These are phyloP conservation scores for Musa itinerans DNA, from an alignment of 176 grass and related monocot species.

Conservation along the genomic window DNA sequence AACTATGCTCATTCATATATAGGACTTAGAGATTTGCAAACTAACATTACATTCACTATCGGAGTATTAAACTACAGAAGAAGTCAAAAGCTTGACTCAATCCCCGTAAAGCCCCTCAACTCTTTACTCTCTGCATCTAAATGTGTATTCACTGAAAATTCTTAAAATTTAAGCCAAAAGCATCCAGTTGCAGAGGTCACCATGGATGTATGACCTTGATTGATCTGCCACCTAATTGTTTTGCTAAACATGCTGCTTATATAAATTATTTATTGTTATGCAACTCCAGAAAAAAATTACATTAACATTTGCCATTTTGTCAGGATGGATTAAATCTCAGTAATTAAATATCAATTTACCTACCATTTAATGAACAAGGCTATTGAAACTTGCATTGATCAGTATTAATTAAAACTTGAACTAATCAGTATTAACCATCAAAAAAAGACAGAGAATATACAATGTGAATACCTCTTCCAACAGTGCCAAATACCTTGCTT, in stretches of 20 bases:
- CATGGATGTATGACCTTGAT: too few relatives aligned
- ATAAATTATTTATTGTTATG: too few relatives aligned
- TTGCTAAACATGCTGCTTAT: too few relatives aligned
- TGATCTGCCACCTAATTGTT: too few relatives aligned
- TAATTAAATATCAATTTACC: not conserved
- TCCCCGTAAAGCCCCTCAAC: too few relatives aligned
- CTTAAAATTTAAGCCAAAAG: too few relatives aligned
- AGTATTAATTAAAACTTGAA: not conserved
- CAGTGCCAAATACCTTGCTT: slow-evolving; percentile 86
- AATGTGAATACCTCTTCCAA: slow-evolving; percentile 64
- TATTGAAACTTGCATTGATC: not conserved
- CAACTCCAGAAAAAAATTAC: not conserved
- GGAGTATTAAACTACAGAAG: not conserved
- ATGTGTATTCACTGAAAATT: not conserved
- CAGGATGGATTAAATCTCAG: not conserved
- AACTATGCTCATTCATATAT: not conserved
- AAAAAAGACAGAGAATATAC: slow-evolving; percentile 3
- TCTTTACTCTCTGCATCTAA: too few relatives aligned
- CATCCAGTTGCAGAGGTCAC: too few relatives aligned
- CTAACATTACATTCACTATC: not conserved
- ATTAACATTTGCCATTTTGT: not conserved
- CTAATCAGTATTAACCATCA: not conserved
- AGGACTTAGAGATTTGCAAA: not conserved
- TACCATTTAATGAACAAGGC: not conserved
- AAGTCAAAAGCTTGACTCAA: too few relatives aligned